Evolutionary conservation across 108 stramenopile species (phyloP), one percentile per base, ranked within the genome.

Genomic region (Hondaea fermentalgiana): DNA sequence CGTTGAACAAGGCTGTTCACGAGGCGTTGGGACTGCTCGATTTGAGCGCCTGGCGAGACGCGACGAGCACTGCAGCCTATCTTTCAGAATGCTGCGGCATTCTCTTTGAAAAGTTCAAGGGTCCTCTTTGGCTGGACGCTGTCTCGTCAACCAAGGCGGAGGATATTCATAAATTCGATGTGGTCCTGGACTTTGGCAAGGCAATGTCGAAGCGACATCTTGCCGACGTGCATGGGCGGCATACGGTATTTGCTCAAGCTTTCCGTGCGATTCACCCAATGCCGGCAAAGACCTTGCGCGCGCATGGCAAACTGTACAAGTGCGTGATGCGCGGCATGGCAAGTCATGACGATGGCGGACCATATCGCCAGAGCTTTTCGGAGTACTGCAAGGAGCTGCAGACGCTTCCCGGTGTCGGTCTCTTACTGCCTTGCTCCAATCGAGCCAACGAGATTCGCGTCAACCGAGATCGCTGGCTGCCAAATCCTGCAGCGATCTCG

Each of bases 301-400:
- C 87, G 8, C 57, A 59, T 35, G 90, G 57, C 25, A 92, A 91
- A 51, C 58, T 93, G 4, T 93, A 92, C 92, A 92, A 88, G n/a
- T 89, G 89, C 53, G 71, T 91, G 14, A 92, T 93, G 25, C 90
- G 91, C 60, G 93, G 93, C 5, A 92, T 93, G 89, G 89, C 59
- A 12, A 89, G 90, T n/a, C 92, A 93, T 53, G 93, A 93, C 51
- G 92, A 91, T 43, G 93, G 93, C 4, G 93, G 93, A 19, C 93
- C 93, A 10, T 93, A 93, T 87, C 89, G 93, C 44, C 92, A 93
- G 72, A 91, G 91, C 87, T 93, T 91, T 72, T 88, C 89, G 5
- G 91, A 72, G 88, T 92, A 89, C 87, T 55, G 90, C n/a, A 90
- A 88, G 59, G 93, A 92, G 59, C 90, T 93, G 59, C 87, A 87